phyloP scores from a whole-genome alignment of 495 filamentous ascomycete genomes.

The Platismatia glauca region DNA sequence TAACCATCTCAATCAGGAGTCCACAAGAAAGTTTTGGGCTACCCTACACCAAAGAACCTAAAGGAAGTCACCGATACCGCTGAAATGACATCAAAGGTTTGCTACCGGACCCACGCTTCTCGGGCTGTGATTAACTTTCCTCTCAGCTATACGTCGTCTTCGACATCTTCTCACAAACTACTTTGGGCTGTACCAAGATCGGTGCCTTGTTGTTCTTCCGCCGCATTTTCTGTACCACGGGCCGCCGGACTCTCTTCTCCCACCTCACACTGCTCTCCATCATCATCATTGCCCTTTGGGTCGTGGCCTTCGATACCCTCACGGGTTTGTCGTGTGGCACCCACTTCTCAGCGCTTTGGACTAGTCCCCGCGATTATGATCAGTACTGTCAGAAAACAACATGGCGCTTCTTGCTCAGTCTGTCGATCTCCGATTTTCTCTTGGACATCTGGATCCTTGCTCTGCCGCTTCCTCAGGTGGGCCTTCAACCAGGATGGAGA shows the following conservation, averaged over 20 bases:
- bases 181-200: neutral
- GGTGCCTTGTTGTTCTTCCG: conserved; percentile 8
- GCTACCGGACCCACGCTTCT: neutral
- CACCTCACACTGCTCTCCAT: neutral
- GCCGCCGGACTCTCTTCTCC: neutral
- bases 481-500: too few relatives aligned
- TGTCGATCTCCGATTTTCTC: conserved; percentile 3
- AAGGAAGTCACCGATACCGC: neutral
- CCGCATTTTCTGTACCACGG: conserved; percentile 5
- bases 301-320: neutral
- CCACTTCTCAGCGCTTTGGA: conserved; percentile 11
- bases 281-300: conserved; percentile 1
- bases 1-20: neutral
- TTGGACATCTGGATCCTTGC: neutral
- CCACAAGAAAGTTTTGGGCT: neutral
- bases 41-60: neutral
- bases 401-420: neutral
- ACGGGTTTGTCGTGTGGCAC: neutral
- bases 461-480: neutral
- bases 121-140: neutral
- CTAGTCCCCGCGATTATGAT: too few relatives aligned
- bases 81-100: conserved; percentile 2
- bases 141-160: conserved; percentile 6
- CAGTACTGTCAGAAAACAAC: neutral
- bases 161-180: neutral